phyloP scores from a whole-genome alignment of 2,329 filamentous ascomycete species.

The Nemania serpens region DNA sequence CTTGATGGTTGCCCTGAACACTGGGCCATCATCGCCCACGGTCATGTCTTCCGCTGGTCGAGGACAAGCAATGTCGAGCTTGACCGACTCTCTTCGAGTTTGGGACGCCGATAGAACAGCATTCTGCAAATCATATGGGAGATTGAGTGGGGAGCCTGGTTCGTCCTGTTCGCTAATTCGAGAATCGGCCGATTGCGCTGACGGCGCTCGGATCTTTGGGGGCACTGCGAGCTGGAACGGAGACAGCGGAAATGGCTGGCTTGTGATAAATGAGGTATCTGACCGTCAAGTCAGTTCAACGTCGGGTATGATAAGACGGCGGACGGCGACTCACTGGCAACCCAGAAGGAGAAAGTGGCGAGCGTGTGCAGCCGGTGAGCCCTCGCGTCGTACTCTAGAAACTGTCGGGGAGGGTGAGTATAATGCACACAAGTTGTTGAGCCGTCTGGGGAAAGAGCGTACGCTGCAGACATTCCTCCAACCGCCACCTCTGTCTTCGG shows the following conservation, averaged over 20 bases:
- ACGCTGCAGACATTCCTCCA: constrained; percentile 96
- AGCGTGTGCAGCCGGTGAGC: constrained; percentile 87
- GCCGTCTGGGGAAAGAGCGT: constrained; percentile 37
- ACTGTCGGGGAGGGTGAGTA: constrained; percentile 55
- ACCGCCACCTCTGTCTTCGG: constrained; percentile 83
- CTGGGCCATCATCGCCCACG: constrained; percentile 85
- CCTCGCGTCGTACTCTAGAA: constrained; percentile 95
- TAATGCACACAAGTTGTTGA: constrained; percentile 1
- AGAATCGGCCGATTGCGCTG: constrained; percentile 83
- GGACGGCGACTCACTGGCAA: constrained; percentile 66
- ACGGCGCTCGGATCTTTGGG: constrained; percentile 80
- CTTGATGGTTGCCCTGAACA: constrained; percentile 97
- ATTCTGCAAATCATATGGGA: constrained; percentile 44
- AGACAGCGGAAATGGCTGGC: constrained; percentile 68
- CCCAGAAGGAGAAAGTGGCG: constrained; percentile 94
- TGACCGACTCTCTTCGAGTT: constrained; percentile 60
- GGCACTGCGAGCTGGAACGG: constrained; percentile 75
- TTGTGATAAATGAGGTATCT: constrained; percentile 53
- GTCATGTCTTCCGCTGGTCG: constrained; percentile 85
- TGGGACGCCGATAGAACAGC: constrained; percentile 27
- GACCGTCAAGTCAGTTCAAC: constrained; percentile 29
- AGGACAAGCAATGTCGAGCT: constrained; percentile 85
- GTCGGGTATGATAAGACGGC: constrained; percentile 13
- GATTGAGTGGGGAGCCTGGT: constrained; percentile 56
- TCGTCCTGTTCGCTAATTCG: constrained; percentile 76